Evolutionary conservation across 805 yeast species (phyloP), one percentile per base, ranked within the genome.

Genomic region (Candida chauliodis): DNA sequence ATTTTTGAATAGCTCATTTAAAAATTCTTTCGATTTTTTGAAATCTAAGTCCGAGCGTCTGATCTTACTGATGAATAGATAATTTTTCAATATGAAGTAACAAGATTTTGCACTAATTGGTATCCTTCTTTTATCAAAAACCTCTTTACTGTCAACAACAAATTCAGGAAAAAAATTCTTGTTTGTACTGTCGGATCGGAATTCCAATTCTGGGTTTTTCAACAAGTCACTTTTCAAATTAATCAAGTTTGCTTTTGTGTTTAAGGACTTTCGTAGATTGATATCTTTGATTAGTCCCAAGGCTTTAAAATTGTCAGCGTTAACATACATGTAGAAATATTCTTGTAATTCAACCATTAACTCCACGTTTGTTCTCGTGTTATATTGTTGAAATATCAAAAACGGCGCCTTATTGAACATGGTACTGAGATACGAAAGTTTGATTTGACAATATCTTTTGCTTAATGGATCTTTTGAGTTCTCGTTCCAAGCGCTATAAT

Each of bases 401-500:
- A 13, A 33, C 10, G 9, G 26, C 5, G 36, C 36, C 17, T 33
- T 33, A 9, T 33, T 33, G 22, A 33, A 33, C 36, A 33, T 33
- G 5, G 17, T 24, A 18, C 29, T 23, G 11, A 33, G 29, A 17
- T 33, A 33, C 17, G 36, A 14, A 14, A 33, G 17, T 15, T 33
- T 33, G n/a, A 33, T 16, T 33, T 33, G 29, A 24, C 36, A 33
- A 16, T 16, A 33, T 33, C 26, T 33, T 17, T 33, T 33, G 30
- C 15, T 18, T 27, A 27, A 10, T 10, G 36, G 23, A 15, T 24
- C 24, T 8, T 32, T 8, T 48, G 45, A 29, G 25, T 40, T 16
- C 34, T 41, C 23, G 32, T 39, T 39, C 73, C 73, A 67, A 21
- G 41, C 38, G 13, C 60, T 38, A 40, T 53, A 58, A 35, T 62